Base-by-base conservation (phyloP, 2,329 filamentous ascomycete species). In the Didymella lethalis region DNA sequence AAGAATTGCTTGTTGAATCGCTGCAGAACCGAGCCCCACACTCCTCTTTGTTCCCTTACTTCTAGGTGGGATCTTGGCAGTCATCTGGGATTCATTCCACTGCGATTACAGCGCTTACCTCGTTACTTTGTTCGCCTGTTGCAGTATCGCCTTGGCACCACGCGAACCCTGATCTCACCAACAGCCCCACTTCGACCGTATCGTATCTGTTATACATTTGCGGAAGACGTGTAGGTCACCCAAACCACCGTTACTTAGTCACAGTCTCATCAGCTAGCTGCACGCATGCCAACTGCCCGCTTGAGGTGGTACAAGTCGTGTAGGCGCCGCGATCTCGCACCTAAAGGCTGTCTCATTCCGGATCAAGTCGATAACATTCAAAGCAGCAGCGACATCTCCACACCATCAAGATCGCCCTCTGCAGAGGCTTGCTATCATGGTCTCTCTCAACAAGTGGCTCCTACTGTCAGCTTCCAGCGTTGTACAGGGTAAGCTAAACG, bases 321-420 rank as follows among this genome's bases (percentile, higher is more conserved):
- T 38, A 38, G 16, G 47, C 47, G 47, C 47, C 47, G 47, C 6
- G 18, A 49, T 34, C 47, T 34, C 47, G 34, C 47, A 49, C 4
- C 25, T 49, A 16, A 40, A 34, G 12, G 25, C 14, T 23, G 11
- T 48, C 20, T 7, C 23, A 11, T 25, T 8, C 20, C 25, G 20
- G 4, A 14, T n/a, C 23, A 28, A 6, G 12, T 34, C 16, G 32
- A 34, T 12, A 16, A 31, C 29, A 8, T 12, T 31, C 12, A 8
- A 31, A 31, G 23, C 26, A 29, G n/a, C 20, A 26, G 18, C 28
- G n/a, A 36, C 31, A 23, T 26, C 31, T 16, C 14, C 7, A 36
- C 18, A 26, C 26, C 31, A n/a, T 20, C n/a, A 16, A 8, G 16
- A 38, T 38, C 6, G 6, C 7, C 29, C 29, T 23, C 3, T 16